These are phyloP conservation scores for Cyberlindnera amylophila DNA, from an alignment of 805 yeast species.

Conservation along the genomic window DNA sequence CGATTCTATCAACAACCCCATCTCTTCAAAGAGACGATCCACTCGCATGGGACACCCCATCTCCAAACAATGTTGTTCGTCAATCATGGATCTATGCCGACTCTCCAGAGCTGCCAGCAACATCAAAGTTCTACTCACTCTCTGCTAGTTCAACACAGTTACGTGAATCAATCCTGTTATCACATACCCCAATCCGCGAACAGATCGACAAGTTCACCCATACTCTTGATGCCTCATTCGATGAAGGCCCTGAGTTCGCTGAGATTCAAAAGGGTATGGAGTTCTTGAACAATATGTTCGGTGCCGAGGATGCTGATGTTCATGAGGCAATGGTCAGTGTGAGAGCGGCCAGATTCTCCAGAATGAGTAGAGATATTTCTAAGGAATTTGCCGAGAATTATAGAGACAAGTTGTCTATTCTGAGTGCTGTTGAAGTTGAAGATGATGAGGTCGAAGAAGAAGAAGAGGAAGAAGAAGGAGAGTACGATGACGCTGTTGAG, in stretches of 20 bases:
- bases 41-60: constrained; percentile 24
- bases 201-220: constrained; percentile 8
- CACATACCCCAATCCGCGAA: constrained; percentile 4
- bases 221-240: constrained; percentile 8
- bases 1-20: not conserved
- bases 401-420: not conserved
- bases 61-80: constrained; percentile 19
- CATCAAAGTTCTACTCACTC: not conserved
- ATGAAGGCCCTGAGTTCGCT: constrained; percentile 11
- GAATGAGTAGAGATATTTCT: constrained; percentile 15
- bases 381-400: constrained; percentile 6
- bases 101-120: constrained; percentile 3
- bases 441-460: not conserved
- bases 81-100: constrained; percentile 27
- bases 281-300: constrained; percentile 6
- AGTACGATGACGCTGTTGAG: constrained; percentile 1
- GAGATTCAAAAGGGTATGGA: constrained; percentile 9
- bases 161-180: constrained; percentile 5
- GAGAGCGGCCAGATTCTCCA: constrained; percentile 20
- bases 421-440: not conserved
- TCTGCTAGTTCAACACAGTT: constrained; percentile 1
- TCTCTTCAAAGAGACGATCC: not conserved
- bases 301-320: constrained; percentile 8
- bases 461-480: not conserved
- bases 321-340: constrained; percentile 18